Evolutionary conservation across 2,329 filamentous ascomycete species (phyloP), one percentile per base, ranked within the genome.

Genomic region (Rutstroemia sydowiana): DNA sequence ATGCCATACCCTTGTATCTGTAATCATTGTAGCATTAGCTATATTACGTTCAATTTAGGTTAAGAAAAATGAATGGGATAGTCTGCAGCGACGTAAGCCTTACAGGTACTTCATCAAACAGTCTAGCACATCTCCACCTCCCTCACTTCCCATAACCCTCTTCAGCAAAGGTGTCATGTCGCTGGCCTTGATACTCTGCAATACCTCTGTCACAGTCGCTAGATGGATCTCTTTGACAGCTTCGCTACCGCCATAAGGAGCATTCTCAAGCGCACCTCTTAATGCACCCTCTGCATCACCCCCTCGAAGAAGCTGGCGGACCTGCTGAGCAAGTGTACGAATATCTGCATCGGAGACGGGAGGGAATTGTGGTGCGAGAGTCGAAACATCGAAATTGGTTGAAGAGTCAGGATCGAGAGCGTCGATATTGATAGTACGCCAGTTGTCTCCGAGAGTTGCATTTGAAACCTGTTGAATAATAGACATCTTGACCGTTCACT

Each of bases 71-170:
- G 11, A 5, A 36, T 5, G 16, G 16, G 5, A 6, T 26, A 39
- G 48, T 42, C 11, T 13, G 14, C 10, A 34, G 9, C 45, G 31
- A 28, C 45, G 42, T 23, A 20, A 52, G 40, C 76, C 86, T 65
- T 81, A 96, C 83, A 96, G 76, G 72, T 96, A 98, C 75, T 98
- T 98, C 88, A 95, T 95, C 69, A 98, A 74, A 47, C 92, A 89
- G 69, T 98, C 93, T 60, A 95, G 74, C 55, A 87, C 78, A 71
- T 97, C 93, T 56, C 81, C 82, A 26, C 93, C 93, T 56, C 87
- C 87, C 46, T 87, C 81, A 10, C 84, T 82, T 54, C 74, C 75
- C 72, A 93, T 90, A 65, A 97, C 86, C 53, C 84, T 81, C 71
- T 85, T 82, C 60, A 98, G 75, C 64, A 97, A 82, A 13, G 88